These are phyloP conservation scores for Annulohypoxylon nitens DNA, from an alignment of 495 filamentous ascomycete species.

Conservation along the genomic window DNA sequence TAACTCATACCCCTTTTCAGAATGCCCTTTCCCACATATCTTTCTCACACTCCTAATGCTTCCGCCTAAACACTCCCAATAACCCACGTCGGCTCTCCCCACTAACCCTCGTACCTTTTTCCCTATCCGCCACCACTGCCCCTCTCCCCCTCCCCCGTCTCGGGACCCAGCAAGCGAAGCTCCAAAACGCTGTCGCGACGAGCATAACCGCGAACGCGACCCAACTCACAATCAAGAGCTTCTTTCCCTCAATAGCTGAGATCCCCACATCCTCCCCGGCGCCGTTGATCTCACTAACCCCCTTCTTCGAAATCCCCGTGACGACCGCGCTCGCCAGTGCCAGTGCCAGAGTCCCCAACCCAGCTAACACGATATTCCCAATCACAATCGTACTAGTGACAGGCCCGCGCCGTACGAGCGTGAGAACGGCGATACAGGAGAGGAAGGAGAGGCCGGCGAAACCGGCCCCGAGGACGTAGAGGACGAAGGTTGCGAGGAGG, in stretches of 20 bases:
- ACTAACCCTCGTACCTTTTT: slow-evolving; percentile 24
- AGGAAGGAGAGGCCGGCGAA: slow-evolving; percentile 70
- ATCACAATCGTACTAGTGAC: slow-evolving; percentile 55
- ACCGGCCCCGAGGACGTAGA: slow-evolving; percentile 74
- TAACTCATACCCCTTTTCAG: background rate
- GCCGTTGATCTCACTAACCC: slow-evolving; percentile 50
- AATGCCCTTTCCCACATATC: background rate
- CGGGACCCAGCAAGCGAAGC: slow-evolving; percentile 67
- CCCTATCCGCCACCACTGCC: slow-evolving; percentile 56
- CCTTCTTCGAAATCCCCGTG: slow-evolving; percentile 52
- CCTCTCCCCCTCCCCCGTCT: slow-evolving; percentile 57
- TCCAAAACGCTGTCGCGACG: slow-evolving; percentile 67
- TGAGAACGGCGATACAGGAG: slow-evolving; percentile 58
- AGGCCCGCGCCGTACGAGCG: slow-evolving; percentile 52
- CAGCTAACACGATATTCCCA: slow-evolving; percentile 56
- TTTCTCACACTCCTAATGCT: slow-evolving; percentile 2
- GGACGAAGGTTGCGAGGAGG: slow-evolving; percentile 69
- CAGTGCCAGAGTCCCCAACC: slow-evolving; percentile 47
- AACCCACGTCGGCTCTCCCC: slow-evolving; percentile 36
- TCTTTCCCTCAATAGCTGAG: slow-evolving; percentile 48
- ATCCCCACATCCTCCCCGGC: slow-evolving; percentile 52
- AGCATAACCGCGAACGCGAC: slow-evolving; percentile 72
- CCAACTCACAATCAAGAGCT: slow-evolving; percentile 68
- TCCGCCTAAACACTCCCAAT: slow-evolving; percentile 30
- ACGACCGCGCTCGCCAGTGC: slow-evolving; percentile 48